Conservation (phyloP, 768 basidiomycete species). For the Boletus reticulatus region DNA sequence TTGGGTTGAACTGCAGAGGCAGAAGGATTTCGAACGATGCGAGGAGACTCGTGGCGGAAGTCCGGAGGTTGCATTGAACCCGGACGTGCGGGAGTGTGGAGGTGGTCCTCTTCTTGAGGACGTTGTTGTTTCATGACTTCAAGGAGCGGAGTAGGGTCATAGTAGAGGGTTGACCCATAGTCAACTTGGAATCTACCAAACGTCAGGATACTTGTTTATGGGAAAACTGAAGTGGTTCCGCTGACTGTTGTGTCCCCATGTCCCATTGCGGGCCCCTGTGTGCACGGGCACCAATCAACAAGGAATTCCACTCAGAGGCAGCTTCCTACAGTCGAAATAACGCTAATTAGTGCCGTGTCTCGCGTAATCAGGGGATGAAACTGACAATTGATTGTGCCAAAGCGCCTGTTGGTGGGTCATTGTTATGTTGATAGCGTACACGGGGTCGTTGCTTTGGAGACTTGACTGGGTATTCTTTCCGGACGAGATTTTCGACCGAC, state of each 20-base stretch:
- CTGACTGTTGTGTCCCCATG: slow-evolving; percentile 81
- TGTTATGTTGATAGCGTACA: slow-evolving; percentile 52
- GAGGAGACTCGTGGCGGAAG: slow-evolving; percentile 34
- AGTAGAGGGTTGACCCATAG: slow-evolving; percentile 68
- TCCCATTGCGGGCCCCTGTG: slow-evolving; percentile 88
- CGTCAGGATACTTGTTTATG: neutral
- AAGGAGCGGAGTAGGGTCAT: slow-evolving; percentile 60
- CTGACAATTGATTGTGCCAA: slow-evolving; percentile 67
- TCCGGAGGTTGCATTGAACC: slow-evolving; percentile 34
- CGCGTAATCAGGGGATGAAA: slow-evolving; percentile 10
- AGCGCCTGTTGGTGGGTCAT: slow-evolving; percentile 42
- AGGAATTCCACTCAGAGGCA: slow-evolving; percentile 84
- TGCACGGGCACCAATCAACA: slow-evolving; percentile 74
- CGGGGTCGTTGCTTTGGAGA: slow-evolving; percentile 40
- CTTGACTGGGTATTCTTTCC: slow-evolving; percentile 44
- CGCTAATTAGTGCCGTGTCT: neutral
- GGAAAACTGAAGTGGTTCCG: slow-evolving; percentile 7
- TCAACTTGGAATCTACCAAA: slow-evolving; percentile 69
- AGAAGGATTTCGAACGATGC: slow-evolving; percentile 31
- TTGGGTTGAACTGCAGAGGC: slow-evolving; percentile 27
- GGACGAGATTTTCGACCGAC: slow-evolving; percentile 57
- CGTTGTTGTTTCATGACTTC: slow-evolving; percentile 45
- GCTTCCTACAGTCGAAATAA: slow-evolving; percentile 46
- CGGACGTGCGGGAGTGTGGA: slow-evolving; percentile 17
- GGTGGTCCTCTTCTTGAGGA: slow-evolving; percentile 28